Evolutionary conservation across 257 asterid genomes (phyloP).

Genomic region (Primulina huaijiensis): DNA sequence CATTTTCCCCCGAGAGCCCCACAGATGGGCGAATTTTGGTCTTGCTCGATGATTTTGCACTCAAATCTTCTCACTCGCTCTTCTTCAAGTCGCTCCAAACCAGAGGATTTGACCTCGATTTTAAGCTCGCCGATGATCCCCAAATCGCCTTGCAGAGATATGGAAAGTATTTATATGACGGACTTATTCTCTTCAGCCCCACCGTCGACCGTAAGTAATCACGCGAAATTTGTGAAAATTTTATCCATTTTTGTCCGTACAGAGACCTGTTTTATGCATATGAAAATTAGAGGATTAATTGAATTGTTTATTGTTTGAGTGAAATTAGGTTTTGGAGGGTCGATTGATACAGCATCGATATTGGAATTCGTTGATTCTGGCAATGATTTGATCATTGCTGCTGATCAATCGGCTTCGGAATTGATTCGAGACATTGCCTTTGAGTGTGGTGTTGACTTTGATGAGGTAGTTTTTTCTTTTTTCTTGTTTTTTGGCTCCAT

Average conservation of each 20-base stretch:
- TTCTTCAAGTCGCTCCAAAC: conserved; percentile 58
- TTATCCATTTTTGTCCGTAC: neutral
- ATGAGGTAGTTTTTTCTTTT: conserved; percentile 49
- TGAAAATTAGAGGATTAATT: neutral
- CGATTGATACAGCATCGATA: conserved; percentile 51
- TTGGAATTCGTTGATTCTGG: conserved; percentile 79
- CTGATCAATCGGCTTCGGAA: conserved; percentile 70
- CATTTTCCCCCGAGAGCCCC: conserved; percentile 67
- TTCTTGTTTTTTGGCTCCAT: neutral
- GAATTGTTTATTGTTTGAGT: conserved; percentile 7
- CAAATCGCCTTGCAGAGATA: conserved; percentile 70
- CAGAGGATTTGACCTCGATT: conserved; percentile 64
- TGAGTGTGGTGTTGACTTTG: conserved; percentile 86
- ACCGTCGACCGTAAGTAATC: conserved; percentile 50
- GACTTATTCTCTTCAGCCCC: conserved; percentile 65
- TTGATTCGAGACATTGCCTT: conserved; percentile 67
- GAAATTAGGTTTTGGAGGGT: conserved; percentile 72
- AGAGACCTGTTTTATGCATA: neutral
- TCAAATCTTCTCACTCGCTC: conserved; percentile 69
- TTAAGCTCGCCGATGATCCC: conserved; percentile 73
- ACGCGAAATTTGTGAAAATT: neutral
- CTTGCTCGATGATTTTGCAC: conserved; percentile 61
- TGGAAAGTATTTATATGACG: conserved; percentile 67
- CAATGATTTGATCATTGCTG: conserved; percentile 71
- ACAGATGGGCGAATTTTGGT: conserved; percentile 68